A percentile compares a stretch with the other conserved stretches of the same genome.
phyloP scores from a whole-genome alignment of 768 basidiomycete genomes.

The Russula lepida region DNA sequence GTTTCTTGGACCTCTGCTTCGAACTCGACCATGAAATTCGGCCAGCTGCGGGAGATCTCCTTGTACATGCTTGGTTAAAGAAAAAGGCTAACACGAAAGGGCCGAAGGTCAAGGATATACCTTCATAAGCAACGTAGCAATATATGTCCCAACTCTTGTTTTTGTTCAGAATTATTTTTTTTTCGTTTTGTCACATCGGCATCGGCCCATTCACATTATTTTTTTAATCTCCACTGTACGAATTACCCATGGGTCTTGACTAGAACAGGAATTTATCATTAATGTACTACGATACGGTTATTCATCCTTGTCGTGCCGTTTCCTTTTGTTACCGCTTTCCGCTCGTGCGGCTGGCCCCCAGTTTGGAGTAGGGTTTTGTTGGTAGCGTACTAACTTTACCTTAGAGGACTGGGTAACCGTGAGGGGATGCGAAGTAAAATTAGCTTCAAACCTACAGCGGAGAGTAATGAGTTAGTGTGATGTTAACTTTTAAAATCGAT shows the following conservation, averaged over 20 bases:
- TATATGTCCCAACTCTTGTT: background rate
- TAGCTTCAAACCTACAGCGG: conserved; percentile 45
- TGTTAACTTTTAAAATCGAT: background rate
- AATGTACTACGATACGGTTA: conserved; percentile 19
- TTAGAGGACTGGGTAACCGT: conserved; percentile 51
- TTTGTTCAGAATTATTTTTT: too few species aligned
- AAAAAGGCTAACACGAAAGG: conserved; percentile 10
- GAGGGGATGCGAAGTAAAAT: conserved; percentile 68
- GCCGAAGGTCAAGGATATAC: conserved; percentile 1
- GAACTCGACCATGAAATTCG: conserved; percentile 74
- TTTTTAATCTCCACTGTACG: conserved; percentile 7
- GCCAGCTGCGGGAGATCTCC: conserved; percentile 68
- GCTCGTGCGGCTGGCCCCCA: conserved; percentile 88
- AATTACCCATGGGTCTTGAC: background rate
- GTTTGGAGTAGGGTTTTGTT: conserved; percentile 80
- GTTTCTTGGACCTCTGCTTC: conserved; percentile 81
- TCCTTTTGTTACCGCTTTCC: conserved; percentile 35
- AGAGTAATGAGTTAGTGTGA: background rate
- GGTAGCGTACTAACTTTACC: conserved; percentile 79
- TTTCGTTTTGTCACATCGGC: background rate
- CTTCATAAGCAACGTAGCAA: background rate
- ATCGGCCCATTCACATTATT: background rate
- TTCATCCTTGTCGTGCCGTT: conserved; percentile 29
- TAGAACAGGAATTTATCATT: conserved; percentile 9
- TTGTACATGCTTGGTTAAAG: conserved; percentile 66